phyloP scores from a whole-genome alignment of 1,284 basidiomycete genomes.

The Ceratobasidium sp. region DNA sequence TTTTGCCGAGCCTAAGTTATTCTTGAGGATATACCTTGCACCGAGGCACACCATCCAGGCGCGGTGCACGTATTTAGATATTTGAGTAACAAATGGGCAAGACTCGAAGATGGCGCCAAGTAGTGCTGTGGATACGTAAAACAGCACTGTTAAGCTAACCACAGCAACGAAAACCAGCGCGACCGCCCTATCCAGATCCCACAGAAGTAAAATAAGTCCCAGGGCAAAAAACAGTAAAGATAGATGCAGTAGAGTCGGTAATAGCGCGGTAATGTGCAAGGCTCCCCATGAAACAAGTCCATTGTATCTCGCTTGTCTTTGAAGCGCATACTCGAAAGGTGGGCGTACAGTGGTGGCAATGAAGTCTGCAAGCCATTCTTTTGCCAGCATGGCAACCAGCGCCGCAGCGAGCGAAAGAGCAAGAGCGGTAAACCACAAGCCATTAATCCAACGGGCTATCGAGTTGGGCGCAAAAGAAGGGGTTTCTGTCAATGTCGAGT shows the following conservation, averaged over 20 bases:
- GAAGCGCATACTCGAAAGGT: neutral
- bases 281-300: conserved; percentile 18
- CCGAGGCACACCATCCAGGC: neutral
- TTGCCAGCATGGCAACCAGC: conserved; percentile 23
- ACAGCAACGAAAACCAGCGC: neutral
- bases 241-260: conserved; percentile 25
- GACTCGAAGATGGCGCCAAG: neutral
- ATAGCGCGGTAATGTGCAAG: conserved; percentile 3
- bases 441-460: conserved; percentile 3
- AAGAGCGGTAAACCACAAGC: conserved; percentile 31
- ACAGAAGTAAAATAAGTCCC: conserved; percentile 17
- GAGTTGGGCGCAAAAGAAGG: neutral
- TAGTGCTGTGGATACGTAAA: conserved; percentile 2
- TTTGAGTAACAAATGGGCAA: neutral
- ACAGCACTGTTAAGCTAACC: neutral
- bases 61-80: neutral
- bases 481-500: no score
- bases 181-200: conserved; percentile 6
- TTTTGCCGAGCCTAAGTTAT: neutral
- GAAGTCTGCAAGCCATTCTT: no score
- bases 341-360: conserved; percentile 17
- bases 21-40: neutral
- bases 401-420: conserved; percentile 20
- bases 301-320: conserved; percentile 9
- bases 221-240: conserved; percentile 21